Evolutionary conservation across 257 asterid genomes (phyloP), one percentile per base, ranked within the genome.

Genomic region (Ilex aquifolium): DNA sequence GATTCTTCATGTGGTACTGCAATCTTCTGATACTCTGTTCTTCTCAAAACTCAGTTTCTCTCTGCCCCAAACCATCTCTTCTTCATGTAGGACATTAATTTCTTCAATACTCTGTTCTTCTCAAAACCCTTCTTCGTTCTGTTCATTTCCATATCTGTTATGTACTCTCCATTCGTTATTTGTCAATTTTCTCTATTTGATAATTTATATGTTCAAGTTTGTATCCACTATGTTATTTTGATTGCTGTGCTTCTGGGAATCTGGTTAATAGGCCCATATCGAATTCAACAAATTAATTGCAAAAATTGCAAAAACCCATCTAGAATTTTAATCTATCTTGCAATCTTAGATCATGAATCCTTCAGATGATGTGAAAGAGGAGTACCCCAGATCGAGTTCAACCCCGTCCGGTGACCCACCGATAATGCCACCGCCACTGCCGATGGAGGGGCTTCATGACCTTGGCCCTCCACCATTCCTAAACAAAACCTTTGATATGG

Each of bases 381-480:
- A 90, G 78, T 80, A 64, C 15, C 65, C 65, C 0, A 79, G 73
- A 32, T 80, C 81, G 12, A 62, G 64, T 12, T 46, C 67, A 3
- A 68, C 56, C 5, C 32, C 56, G 64, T 15, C 2, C 57, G 13
- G 16, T 13, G 44, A 13, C 5, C 56, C 74, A 16, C n/a, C 39
- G 32, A 3, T 6, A 69, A 17, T 53, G 60, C 62, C 27, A 51
- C 65, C 64, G 59, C 95, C 97, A 51, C 80, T 66, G 83, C 91
- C 96, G 31, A 79, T 82, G 82, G 97, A 87, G 16, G 97, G 97
- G 74, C 78, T 90, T 3, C 76, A 87, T 62, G 95, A 88, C 2
- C 32, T 76, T 61, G 96, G 95, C 2, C 97, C 97, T 31, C 97
- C 96, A 30, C 96, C 96, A 30, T 90, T 90, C 30, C 73, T 90